Conservation (phyloP, 352 stramenopile species). For the Phytopythium oedochilum region DNA sequence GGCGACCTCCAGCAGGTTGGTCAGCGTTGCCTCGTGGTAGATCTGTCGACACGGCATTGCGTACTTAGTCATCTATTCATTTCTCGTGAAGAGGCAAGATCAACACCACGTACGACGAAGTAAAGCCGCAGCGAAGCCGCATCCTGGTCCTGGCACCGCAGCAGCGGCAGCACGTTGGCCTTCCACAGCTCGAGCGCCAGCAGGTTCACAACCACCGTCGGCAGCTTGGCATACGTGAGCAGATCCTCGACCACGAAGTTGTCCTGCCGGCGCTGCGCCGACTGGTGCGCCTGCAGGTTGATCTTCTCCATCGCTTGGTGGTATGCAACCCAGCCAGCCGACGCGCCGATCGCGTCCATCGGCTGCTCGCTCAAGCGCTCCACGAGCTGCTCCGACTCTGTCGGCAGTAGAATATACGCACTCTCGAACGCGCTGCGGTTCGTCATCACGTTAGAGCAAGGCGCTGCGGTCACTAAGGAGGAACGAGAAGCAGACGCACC, state of each 20-base stretch:
- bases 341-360: constrained; percentile 53
- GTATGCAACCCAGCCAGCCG: constrained; percentile 78
- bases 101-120: constrained; percentile 64
- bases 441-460: background rate
- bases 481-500: background rate
- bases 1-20: constrained; percentile 86
- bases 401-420: constrained; percentile 69
- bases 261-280: constrained; percentile 84
- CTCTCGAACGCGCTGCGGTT: constrained; percentile 8
- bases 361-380: constrained; percentile 60
- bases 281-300: constrained; percentile 92
- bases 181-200: constrained; percentile 91
- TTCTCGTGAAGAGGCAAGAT: background rate
- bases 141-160: constrained; percentile 44
- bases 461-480: no score
- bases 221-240: constrained; percentile 91
- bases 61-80: no score
- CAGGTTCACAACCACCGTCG: constrained; percentile 84
- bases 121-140: constrained; percentile 84
- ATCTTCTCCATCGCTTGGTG: constrained; percentile 90
- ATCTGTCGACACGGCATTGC: constrained; percentile 21
- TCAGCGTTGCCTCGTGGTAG: constrained; percentile 88
- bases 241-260: constrained; percentile 93
- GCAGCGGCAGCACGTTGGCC: constrained; percentile 58
- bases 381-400: constrained; percentile 83